phyloP scores from a whole-genome alignment of 1,284 basidiomycete species.

The Bjerkandera adusta region DNA sequence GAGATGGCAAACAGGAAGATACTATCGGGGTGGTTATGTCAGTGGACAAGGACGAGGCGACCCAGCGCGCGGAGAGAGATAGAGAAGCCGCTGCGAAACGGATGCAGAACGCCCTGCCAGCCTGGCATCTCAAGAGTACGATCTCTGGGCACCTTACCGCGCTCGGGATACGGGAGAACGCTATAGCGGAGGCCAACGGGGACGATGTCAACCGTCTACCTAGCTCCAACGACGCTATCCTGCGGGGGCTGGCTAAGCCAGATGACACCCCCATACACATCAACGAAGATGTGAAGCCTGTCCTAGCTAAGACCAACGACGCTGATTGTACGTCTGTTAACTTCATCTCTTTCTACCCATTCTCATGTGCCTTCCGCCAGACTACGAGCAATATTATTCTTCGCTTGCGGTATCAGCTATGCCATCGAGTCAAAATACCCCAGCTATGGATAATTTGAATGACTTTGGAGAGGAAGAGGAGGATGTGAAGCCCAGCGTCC shows the following conservation, averaged over 20 bases:
- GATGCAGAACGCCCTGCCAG: conserved; percentile 87
- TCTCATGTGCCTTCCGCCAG: conserved; percentile 34
- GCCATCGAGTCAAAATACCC: conserved; percentile 56
- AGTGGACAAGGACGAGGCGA: conserved; percentile 78
- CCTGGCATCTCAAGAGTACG: conserved; percentile 94
- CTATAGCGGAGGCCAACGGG: conserved; percentile 39
- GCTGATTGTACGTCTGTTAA: conserved; percentile 53
- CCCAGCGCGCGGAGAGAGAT: conserved; percentile 62
- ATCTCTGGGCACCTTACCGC: conserved; percentile 91
- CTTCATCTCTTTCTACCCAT: conserved; percentile 3
- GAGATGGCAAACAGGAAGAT: conserved; percentile 61
- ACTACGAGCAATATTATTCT: conserved; percentile 79
- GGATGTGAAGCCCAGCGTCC: conserved; percentile 60
- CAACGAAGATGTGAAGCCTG: conserved; percentile 58
- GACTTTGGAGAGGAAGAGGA: conserved; percentile 60
- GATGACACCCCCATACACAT: conserved; percentile 37
- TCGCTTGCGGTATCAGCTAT: conserved; percentile 63
- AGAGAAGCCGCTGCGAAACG: conserved; percentile 74
- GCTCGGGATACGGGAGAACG: conserved; percentile 72
- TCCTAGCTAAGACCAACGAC: conserved; percentile 44
- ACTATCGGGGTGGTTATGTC: conserved; percentile 80
- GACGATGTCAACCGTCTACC: conserved; percentile 28
- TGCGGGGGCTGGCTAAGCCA: conserved; percentile 50
- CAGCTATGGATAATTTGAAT: conserved; percentile 35
- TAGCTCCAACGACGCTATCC: conserved; percentile 63